Evolutionary conservation across 2,329 filamentous ascomycete species (phyloP), one percentile per base, ranked within the genome.

Genomic region (Aspergillus novofumigatus): DNA sequence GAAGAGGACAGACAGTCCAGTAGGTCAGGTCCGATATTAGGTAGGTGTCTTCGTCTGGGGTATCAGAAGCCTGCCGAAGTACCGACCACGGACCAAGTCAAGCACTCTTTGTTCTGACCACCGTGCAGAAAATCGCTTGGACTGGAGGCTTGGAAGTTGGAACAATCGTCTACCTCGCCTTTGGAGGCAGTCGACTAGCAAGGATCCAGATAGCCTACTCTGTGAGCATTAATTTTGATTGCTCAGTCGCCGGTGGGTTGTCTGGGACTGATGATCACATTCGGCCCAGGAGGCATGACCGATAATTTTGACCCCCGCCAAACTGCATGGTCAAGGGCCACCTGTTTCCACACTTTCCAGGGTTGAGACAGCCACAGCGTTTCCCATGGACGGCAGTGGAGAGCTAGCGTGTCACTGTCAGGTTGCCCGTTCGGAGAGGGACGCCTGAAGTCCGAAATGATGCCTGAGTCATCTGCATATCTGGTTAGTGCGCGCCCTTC

Each of bases 401-500:
- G 32, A 11, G 17, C 49, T 38, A 21, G 9, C 21, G 28, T 10
- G 44, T 23, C 44, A 11, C 32, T 35, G 29, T 6, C 32, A 17
- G 29, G 48, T 42, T 26, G 48, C 53, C 51, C n/a, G 11, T 48
- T 32, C 49, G 45, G 17, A 35, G 11, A 17, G 28, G 11, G 26
- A 17, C 45, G n/a, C 17, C n/a, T 32, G 42, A 28, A 57, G 56
- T 54, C 42, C 58, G 54, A 52, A 61, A 50, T 53, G 54, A 44
- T 54, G 17, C 42, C 48, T 26, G 54, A 48, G 51, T 26, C 56
- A 54, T 60, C 48, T 48, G 26, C 49, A 25, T 17, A 5, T 51
- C 49, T 53, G 55, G 44, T 50, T 55, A 55, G 51, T 59, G 60
- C 65, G 56, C 67, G 68, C 68, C 69, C 67, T 70, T 67, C 55